Evolutionary conservation across 345 rosid species (phyloP).

Genomic region (Linum trigynum): DNA sequence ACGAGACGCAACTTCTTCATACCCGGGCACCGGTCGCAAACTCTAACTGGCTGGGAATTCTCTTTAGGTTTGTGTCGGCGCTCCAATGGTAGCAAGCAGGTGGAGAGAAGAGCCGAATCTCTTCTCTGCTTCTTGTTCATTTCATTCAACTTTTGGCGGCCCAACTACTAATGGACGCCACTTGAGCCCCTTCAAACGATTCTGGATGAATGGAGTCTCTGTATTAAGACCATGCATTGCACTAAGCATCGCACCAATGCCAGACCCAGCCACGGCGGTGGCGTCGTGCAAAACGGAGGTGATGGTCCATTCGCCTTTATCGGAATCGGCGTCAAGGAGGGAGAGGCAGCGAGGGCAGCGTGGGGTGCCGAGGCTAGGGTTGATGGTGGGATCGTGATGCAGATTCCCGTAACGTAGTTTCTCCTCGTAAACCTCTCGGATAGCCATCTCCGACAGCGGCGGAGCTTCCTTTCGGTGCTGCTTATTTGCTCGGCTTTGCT

Average conservation of each 20-base stretch:
- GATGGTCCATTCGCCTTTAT: conserved; percentile 64
- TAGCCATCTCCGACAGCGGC: conserved; percentile 45
- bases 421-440: conserved; percentile 83
- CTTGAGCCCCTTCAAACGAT: conserved; percentile 68
- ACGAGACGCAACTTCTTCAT: too few species aligned
- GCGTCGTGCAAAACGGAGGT: conserved; percentile 79
- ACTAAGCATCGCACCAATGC: conserved; percentile 82
- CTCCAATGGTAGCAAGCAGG: too few species aligned
- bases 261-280: conserved; percentile 91
- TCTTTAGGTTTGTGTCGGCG: too few species aligned
- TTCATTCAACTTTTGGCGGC: too few species aligned
- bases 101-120: too few species aligned
- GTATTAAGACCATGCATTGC: conserved; percentile 78
- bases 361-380: conserved; percentile 79
- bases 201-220: conserved; percentile 63
- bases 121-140: too few species aligned
- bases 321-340: conserved; percentile 48
- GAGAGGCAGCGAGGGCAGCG: conserved; percentile 97
- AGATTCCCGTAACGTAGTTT: conserved; percentile 61
- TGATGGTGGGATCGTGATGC: conserved; percentile 76
- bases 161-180: conserved; percentile 75
- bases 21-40: too few species aligned
- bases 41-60: too few species aligned
- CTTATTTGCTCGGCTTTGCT: background rate
- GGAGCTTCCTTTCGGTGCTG: background rate